Evolutionary conservation across 352 stramenopile species (phyloP).

Genomic region (Phytophthora cactorum): DNA sequence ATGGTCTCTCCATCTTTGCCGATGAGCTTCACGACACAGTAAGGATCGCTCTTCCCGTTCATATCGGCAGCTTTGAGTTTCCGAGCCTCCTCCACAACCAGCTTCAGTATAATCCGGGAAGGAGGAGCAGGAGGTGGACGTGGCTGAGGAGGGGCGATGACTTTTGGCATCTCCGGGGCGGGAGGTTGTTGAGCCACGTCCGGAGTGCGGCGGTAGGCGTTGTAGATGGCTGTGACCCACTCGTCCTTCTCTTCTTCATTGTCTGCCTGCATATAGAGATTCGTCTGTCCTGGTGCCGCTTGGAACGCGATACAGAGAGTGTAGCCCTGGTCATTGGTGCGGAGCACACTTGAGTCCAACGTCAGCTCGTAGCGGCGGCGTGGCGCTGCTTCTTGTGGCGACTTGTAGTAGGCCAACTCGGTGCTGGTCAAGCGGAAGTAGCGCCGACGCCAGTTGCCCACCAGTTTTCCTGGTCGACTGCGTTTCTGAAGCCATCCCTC

Average conservation of each 20-base stretch:
- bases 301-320: constrained; percentile 63
- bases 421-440: constrained; percentile 76
- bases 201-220: constrained; percentile 48
- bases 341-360: constrained; percentile 58
- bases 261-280: constrained; percentile 70
- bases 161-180: constrained; percentile 8
- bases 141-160: constrained; percentile 11
- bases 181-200: constrained; percentile 32
- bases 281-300: constrained; percentile 39
- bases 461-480: constrained; percentile 44
- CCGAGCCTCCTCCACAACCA: constrained; percentile 59
- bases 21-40: constrained; percentile 68
- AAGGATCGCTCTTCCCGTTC: constrained; percentile 76
- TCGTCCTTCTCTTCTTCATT: constrained; percentile 68
- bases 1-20: constrained; percentile 64
- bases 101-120: constrained; percentile 51
- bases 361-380: constrained; percentile 55
- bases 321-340: constrained; percentile 76
- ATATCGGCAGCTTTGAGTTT: constrained; percentile 62
- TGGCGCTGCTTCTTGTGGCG: constrained; percentile 35
- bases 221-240: constrained; percentile 66
- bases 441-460: constrained; percentile 60
- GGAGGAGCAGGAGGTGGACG: constrained; percentile 11
- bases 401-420: constrained; percentile 69
- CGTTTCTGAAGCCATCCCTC: constrained; percentile 79